Evolutionary conservation across 352 stramenopile species (phyloP), one percentile per base, ranked within the genome.

Genomic region (Pythium utonaiense): DNA sequence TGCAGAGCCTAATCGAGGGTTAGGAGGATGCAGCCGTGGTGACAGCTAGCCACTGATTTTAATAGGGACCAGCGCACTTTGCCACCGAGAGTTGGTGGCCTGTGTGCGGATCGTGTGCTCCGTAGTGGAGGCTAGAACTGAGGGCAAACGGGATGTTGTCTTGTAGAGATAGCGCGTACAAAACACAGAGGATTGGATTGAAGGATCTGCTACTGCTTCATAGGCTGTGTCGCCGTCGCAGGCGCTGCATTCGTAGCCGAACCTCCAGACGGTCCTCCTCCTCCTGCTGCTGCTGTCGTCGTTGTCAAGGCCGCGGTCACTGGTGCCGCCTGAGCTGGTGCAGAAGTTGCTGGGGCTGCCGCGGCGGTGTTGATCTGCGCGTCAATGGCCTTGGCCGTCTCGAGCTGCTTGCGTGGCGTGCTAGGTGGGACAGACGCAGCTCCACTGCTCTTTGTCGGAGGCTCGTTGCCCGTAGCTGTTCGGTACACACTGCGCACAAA

Each of bases 401-500:
- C 62, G 22, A 69, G 55, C 17, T 69, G 67, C 57, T 88, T 86
- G 8, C 76, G 66, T 19, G 76, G 78, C 14, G 80, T 88, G 30
- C 17, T 77, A 40, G 42, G 57, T 66, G 50, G 64, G 31, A 28
- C 62, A 33, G 1, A 22, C 48, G 21, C 17, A 21, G 14, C 47
- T 2, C 3, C 6, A 17, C 27, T 56, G 50, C n/a, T 44, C 17
- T 19, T 41, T 44, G 50, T 64, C 33, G 73, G 76, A 6, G 78
- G 68, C 1, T 88, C 78, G 38, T 76, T 88, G 57, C 27, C 78
- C 4, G 84, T 76, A 3, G 68, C 54, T 2, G 19, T 49, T 13
- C 75, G 74, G 38, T 83, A 93, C n/a, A 77, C 70, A 47, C 80
- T 50, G 25, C 67, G 75, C 8, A 91, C 44, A 56, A 74, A 87